Percentiles rank a stretch among this genome's conserved stretches.
Evolutionary conservation across 2,329 filamentous ascomycete species (phyloP).

Genomic region (Phaeophleospora eucalypticola): DNA sequence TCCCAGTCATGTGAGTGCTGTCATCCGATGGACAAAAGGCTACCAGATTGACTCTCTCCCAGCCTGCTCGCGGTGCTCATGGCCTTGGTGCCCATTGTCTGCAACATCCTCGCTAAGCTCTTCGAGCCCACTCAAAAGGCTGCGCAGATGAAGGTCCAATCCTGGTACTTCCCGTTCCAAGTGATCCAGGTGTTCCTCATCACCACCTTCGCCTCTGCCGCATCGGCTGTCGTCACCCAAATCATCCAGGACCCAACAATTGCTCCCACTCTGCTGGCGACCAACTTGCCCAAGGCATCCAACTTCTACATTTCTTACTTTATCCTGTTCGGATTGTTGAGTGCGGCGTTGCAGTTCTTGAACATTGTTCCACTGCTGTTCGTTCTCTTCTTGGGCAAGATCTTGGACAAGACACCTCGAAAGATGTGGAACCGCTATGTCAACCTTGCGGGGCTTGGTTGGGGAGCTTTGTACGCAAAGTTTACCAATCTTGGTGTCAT

Average conservation of each 20-base stretch:
- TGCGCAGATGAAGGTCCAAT: constrained; percentile 36
- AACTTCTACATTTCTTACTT: constrained; percentile 39
- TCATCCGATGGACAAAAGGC: neutral
- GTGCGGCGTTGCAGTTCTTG: constrained; percentile 26
- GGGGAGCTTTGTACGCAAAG: constrained; percentile 43
- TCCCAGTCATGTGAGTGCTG: constrained; percentile 30
- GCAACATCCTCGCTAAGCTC: constrained; percentile 24
- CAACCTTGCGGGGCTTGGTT: constrained; percentile 38
- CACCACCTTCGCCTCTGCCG: constrained; percentile 34
- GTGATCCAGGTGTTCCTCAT: constrained; percentile 39
- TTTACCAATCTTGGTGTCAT: constrained; percentile 39
- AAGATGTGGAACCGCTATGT: constrained; percentile 43
- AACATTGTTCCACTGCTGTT: constrained; percentile 29
- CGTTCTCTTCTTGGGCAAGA: constrained; percentile 26
- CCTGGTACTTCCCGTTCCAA: constrained; percentile 37
- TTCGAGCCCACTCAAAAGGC: constrained; percentile 36
- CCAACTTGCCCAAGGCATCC: constrained; percentile 33
- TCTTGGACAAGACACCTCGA: constrained; percentile 40
- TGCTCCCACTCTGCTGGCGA: constrained; percentile 29
- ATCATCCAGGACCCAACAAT: constrained; percentile 30
- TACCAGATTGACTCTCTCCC: constrained; percentile 9
- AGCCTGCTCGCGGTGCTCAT: constrained; percentile 43
- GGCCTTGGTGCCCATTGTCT: constrained; percentile 43
- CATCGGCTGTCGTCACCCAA: constrained; percentile 26
- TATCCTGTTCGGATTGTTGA: constrained; percentile 32